Evolutionary conservation across 345 rosid species (phyloP).

Genomic region (Eucalyptus tenuipes): DNA sequence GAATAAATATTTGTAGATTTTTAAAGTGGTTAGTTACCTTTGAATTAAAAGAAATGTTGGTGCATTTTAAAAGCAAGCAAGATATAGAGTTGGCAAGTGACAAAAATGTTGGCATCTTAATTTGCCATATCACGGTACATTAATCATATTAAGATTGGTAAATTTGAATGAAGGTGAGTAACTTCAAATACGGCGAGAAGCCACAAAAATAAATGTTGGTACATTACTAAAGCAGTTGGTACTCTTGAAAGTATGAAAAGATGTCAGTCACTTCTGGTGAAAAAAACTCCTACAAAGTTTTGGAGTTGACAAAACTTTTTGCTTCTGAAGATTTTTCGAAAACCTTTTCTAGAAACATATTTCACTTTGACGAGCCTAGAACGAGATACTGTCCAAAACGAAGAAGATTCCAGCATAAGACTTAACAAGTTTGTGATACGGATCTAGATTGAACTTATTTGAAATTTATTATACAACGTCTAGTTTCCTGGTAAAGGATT

Average conservation of each 20-base stretch:
- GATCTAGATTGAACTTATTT: no score
- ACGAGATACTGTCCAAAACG: no score
- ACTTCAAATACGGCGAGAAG: fast-evolving
- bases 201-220: not conserved
- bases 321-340: no score
- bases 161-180: not conserved
- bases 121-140: not conserved
- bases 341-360: no score
- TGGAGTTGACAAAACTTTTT: no score
- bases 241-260: not conserved
- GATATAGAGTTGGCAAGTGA: not conserved
- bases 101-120: not conserved
- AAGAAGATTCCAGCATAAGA: no score
- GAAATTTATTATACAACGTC: no score
- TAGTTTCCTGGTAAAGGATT: no score
- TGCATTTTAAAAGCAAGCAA: not conserved
- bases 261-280: fast-evolving
- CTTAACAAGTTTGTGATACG: no score
- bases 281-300: no score
- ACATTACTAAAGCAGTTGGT: not conserved
- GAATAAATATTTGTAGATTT: no score
- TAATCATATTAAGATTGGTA: not conserved
- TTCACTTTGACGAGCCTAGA: no score
- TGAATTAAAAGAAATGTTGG: not conserved
- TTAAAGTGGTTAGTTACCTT: not conserved